Base-by-base conservation (phyloP, 805 yeast genomes). In the Yarrowia yakushimensis region DNA sequence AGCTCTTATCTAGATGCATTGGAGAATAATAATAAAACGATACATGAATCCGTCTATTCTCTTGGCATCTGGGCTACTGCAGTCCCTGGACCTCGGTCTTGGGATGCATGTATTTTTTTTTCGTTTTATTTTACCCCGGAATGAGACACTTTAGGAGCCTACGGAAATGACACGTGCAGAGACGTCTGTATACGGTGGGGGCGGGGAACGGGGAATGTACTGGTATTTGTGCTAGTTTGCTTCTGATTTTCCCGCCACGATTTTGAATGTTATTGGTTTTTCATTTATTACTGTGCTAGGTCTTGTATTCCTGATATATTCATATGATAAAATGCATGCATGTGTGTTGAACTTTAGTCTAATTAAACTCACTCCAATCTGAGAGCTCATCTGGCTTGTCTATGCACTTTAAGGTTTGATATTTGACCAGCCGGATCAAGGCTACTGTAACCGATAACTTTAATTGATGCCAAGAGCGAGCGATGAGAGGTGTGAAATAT, bases 401-500 rank as follows among this genome's bases (percentile, higher is more conserved):
- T 25, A 27, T n/a, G 23, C 36, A 22, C 36, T 27, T 20, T 45
- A 18, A 8, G 18, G 52, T 45, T 45, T 45, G 52, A 45, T n/a
- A 27, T 36, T 30, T 45, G 27, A 18, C 17, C 27, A 30, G 52
- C 8, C 52, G 36, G 34, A 18, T 27, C 52, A 28, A 17, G 52
- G 52, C 52, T 45, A 45, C 36, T 45, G 28, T 45, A 45, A 45
- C 52, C 52, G 52, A 45, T 13, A 41, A 41, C 45, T 39, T 17
- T 6, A 31, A 37, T 5, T 12, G 23, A 18, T 18, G 41, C 41
- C 15, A 36, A 36, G 43, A 39, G 43, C 43, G 27, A 13, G 27
- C 43, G 27, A 37, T 37, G 42, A 39, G 27, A 39, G 43, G n/a
- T 17, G 41, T 4, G 12, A 11, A 36, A 36, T 36, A 36, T 36